These are phyloP conservation scores for Penicillium goetzii DNA, from an alignment of 495 filamentous ascomycete genomes.

Conservation along the genomic window DNA sequence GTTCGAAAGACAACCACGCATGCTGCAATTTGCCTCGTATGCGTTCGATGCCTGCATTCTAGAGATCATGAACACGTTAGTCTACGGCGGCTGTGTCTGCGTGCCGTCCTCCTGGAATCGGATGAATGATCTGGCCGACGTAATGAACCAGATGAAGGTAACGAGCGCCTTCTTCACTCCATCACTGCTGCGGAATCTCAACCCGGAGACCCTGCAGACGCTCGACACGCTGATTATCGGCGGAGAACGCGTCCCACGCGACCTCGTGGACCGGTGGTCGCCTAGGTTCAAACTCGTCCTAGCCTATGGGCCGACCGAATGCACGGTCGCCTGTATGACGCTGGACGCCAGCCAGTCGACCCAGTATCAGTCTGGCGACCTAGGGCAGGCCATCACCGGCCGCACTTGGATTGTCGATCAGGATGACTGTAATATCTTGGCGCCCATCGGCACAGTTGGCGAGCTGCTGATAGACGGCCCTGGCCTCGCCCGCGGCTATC, in stretches of 20 bases:
- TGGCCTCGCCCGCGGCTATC: background rate
- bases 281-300: background rate
- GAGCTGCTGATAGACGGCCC: background rate
- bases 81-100: background rate
- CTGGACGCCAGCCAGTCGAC: too few relatives aligned
- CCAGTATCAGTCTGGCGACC: background rate
- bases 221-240: background rate
- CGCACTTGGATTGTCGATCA: background rate
- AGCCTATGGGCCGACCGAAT: background rate
- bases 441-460: background rate
- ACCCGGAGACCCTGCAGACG: background rate
- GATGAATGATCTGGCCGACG: background rate
- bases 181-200: background rate
- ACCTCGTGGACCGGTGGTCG: background rate
- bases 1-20: constrained; percentile 35
- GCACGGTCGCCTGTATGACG: background rate
- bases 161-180: background rate
- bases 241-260: background rate
- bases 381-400: background rate
- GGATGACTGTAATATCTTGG: background rate
- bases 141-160: background rate
- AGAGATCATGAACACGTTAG: background rate
- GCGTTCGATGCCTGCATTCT: constrained; percentile 24
- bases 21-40: constrained; percentile 26
- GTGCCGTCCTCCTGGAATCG: background rate